phyloP scores from a whole-genome alignment of 1,284 basidiomycete species.

The Microbotryum lychnidis-dioicae region DNA sequence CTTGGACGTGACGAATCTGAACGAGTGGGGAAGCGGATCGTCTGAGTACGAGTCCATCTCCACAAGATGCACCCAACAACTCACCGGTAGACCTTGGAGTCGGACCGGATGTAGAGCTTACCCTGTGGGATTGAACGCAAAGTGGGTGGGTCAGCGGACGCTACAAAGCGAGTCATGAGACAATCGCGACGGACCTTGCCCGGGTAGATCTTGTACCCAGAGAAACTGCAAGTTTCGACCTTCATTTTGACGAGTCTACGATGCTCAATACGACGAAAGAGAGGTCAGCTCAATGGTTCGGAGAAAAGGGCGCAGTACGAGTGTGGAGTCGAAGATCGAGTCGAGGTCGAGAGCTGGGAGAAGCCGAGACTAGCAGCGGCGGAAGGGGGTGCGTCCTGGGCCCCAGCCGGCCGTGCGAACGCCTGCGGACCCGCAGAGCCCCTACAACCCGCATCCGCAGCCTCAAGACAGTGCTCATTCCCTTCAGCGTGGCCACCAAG shows the following conservation, averaged over 20 bases:
- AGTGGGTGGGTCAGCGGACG: not conserved
- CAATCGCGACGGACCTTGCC: slow-evolving; percentile 53
- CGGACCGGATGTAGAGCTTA: slow-evolving; percentile 88
- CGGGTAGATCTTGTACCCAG: slow-evolving; percentile 92
- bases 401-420: too few species aligned
- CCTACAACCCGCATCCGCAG: too few species aligned
- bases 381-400: too few species aligned
- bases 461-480: too few species aligned
- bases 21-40: not conserved
- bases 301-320: too few species aligned
- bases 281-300: too few species aligned
- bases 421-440: too few species aligned
- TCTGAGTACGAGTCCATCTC: not conserved
- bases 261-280: too few species aligned
- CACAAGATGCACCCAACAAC: not conserved
- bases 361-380: too few species aligned
- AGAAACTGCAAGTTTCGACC: slow-evolving; percentile 95
- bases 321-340: too few species aligned
- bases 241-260: slow-evolving; percentile 54
- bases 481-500: too few species aligned
- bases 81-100: slow-evolving; percentile 70
- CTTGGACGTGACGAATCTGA: slow-evolving; percentile 58
- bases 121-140: slow-evolving; percentile 38
- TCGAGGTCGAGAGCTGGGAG: too few species aligned
- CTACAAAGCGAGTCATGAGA: not conserved